phyloP scores from a whole-genome alignment of 2,329 filamentous ascomycete species.

The Diaporthe aspalathi region DNA sequence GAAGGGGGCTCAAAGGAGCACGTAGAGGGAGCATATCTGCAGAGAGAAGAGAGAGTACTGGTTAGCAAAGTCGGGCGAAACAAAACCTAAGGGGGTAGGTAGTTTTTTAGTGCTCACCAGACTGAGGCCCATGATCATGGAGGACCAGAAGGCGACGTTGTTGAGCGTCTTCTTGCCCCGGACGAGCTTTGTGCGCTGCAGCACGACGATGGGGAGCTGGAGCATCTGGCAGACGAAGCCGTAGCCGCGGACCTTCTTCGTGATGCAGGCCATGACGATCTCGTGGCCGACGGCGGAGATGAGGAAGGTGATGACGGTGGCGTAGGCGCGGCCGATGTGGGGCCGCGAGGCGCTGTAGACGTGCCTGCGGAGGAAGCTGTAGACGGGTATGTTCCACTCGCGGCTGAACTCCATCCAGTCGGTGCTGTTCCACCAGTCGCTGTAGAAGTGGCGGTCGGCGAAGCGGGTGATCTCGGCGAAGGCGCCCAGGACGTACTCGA shows the following conservation, averaged over 20 bases:
- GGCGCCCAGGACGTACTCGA: slow-evolving; percentile 94
- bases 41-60: neutral
- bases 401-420: slow-evolving; percentile 96
- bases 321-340: slow-evolving; percentile 79
- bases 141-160: slow-evolving; percentile 90
- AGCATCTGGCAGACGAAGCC: slow-evolving; percentile 96
- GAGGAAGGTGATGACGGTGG: slow-evolving; percentile 91
- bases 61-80: slow-evolving; percentile 39
- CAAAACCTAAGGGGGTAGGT: too few species aligned
- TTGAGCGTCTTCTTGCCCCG: slow-evolving; percentile 82
- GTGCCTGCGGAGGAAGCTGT: slow-evolving; percentile 93
- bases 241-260: slow-evolving; percentile 94
- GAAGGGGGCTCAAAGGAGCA: slow-evolving; percentile 53
- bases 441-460: slow-evolving; percentile 93
- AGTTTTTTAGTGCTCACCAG: slow-evolving; percentile 66
- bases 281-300: slow-evolving; percentile 92
- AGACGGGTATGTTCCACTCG: slow-evolving; percentile 98
- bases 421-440: slow-evolving; percentile 80
- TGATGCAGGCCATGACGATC: slow-evolving; percentile 97
- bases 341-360: slow-evolving; percentile 88
- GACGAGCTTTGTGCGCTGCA: slow-evolving; percentile 85
- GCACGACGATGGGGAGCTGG: slow-evolving; percentile 92
- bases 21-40: slow-evolving; percentile 66
- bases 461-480: slow-evolving; percentile 96
- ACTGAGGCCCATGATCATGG: slow-evolving; percentile 87